Evolutionary conservation across 108 stramenopile genomes (phyloP).

Genomic region (Discostella stelligeroides): DNA sequence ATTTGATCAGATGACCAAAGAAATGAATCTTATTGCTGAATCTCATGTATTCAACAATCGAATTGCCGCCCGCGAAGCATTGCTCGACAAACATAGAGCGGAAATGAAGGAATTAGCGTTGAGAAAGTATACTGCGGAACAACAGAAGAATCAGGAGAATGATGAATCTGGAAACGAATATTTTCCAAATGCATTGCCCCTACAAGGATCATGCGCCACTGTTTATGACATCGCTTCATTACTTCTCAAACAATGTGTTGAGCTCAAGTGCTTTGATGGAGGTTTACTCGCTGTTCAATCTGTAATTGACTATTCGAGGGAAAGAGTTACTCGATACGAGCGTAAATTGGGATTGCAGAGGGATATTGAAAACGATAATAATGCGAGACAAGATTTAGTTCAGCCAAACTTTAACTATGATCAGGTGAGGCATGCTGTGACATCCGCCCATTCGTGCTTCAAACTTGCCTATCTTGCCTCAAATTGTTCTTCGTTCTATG

Average conservation of each 20-base stretch:
- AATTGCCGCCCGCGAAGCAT: slow-evolving; percentile 45
- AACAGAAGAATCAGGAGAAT: slow-evolving; percentile 16
- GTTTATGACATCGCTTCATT: slow-evolving; percentile 71
- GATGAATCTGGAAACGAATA: neutral
- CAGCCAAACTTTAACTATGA: slow-evolving; percentile 57
- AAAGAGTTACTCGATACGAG: slow-evolving; percentile 50
- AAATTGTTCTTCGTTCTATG: no score
- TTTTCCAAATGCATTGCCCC: slow-evolving; percentile 37
- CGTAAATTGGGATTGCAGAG: slow-evolving; percentile 31
- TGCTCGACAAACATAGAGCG: slow-evolving; percentile 64
- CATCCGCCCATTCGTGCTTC: no score
- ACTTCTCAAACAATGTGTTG: slow-evolving; percentile 71
- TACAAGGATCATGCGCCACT: slow-evolving; percentile 69
- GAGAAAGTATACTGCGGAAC: slow-evolving; percentile 25
- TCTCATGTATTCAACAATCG: slow-evolving; percentile 35
- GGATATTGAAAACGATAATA: slow-evolving; percentile 36
- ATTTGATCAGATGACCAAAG: slow-evolving; percentile 43
- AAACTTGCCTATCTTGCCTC: no score
- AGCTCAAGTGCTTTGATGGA: slow-evolving; percentile 57
- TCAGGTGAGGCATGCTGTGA: no score
- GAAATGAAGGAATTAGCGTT: slow-evolving; percentile 42
- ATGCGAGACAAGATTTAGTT: slow-evolving; percentile 35
- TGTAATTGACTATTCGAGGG: slow-evolving; percentile 68
- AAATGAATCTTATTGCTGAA: slow-evolving; percentile 35
- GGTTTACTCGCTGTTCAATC: slow-evolving; percentile 68